These are phyloP conservation scores for Cornus kousa DNA, from an alignment of 148 eudicot species.

Conservation along the genomic window DNA sequence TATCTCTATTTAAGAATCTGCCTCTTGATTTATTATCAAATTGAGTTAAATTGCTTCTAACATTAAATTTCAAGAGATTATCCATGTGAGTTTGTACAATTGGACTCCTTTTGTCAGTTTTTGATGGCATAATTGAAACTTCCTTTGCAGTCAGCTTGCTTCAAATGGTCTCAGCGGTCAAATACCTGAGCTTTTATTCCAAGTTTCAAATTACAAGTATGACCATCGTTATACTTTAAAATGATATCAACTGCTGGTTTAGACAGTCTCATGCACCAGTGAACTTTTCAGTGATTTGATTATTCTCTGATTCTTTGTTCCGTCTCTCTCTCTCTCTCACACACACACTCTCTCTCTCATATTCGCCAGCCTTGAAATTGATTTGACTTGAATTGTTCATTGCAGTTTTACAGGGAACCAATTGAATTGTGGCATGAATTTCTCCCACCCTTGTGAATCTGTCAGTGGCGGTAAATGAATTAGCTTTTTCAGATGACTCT, in stretches of 20 bases:
- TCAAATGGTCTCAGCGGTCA: slow-evolving; percentile 73
- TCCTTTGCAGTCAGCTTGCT: slow-evolving; percentile 69
- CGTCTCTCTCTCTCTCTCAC: background rate
- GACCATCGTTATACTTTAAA: slow-evolving; percentile 10
- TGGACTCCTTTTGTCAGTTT: background rate
- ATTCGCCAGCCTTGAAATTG: background rate
- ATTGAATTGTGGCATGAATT: slow-evolving; percentile 66
- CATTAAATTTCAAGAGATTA: background rate
- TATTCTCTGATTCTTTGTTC: background rate
- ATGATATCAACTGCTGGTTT: slow-evolving; percentile 2
- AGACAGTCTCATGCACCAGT: background rate
- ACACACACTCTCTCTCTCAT: background rate
- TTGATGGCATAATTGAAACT: slow-evolving; percentile 12
- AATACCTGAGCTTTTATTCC: slow-evolving; percentile 61
- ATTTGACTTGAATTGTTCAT: slow-evolving; percentile 16
- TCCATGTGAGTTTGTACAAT: background rate
- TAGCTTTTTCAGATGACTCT: background rate
- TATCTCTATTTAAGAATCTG: background rate
- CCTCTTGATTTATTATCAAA: background rate
- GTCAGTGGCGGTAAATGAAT: slow-evolving; percentile 35
- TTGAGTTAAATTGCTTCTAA: background rate
- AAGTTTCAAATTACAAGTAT: slow-evolving; percentile 74
- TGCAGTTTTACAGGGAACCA: slow-evolving; percentile 81
- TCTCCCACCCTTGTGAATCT: slow-evolving; percentile 55
- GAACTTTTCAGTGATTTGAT: background rate